Percentiles rank a stretch among this genome's conserved stretches.
Conservation (phyloP, 169 alveolate genomes). For the Besnoitia besnoiti region DNA sequence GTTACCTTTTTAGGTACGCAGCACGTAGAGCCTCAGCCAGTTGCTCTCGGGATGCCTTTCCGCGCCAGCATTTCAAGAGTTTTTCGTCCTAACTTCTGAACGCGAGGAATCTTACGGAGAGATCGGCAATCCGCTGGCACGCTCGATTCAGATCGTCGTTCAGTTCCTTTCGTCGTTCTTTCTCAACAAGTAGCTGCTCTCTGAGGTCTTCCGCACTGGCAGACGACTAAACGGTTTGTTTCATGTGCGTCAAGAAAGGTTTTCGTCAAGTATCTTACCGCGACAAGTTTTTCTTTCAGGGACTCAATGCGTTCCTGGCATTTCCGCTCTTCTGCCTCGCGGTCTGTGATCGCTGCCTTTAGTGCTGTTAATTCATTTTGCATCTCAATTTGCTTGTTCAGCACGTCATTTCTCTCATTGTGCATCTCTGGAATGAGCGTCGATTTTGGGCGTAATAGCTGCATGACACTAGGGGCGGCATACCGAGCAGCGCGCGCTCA, state of each 20-base stretch:
- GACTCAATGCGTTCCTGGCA: background rate
- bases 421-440: background rate
- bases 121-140: background rate
- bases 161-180: background rate
- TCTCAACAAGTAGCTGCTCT: background rate
- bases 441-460: background rate
- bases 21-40: constrained; percentile 7
- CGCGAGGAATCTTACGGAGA: background rate
- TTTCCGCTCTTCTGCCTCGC: background rate
- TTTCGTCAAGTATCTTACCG: background rate
- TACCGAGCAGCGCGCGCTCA: background rate
- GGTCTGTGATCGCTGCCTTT: background rate
- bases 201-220: background rate
- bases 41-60: background rate
- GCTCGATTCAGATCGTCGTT: background rate
- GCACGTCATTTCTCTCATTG: background rate
- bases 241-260: background rate
- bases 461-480: background rate
- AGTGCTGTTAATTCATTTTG: background rate
- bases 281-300: background rate
- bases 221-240: background rate
- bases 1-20: background rate
- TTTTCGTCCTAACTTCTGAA: no score
- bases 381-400: constrained; percentile 21
- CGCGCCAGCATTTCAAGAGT: no score